A percentile compares a stretch with the other conserved stretches of the same genome.
These are phyloP conservation scores for Phaeosphaeria sp. DNA, from an alignment of 2,329 filamentous ascomycete species.

Conservation along the genomic window DNA sequence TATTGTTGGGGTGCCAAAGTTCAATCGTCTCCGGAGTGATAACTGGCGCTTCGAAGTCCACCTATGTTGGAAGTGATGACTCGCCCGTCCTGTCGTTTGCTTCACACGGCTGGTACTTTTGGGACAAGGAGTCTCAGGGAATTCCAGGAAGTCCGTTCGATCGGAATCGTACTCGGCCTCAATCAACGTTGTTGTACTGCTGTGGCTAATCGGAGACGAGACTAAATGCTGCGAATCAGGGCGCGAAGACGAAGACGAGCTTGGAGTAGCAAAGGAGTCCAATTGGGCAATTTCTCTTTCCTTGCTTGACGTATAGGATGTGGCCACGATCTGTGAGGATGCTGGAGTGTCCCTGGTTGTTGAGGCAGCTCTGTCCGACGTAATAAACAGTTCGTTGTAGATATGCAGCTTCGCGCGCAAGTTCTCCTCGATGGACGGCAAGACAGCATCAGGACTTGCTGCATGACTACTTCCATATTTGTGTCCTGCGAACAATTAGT, in stretches of 20 bases:
- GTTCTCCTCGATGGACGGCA: not conserved
- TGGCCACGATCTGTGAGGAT: not conserved
- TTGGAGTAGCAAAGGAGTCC: not conserved
- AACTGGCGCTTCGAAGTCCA: not conserved
- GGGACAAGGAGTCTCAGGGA: not conserved
- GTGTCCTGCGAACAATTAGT: not conserved
- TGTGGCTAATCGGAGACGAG: not conserved
- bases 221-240: not conserved
- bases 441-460: not conserved
- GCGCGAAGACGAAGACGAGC: not conserved
- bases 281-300: not conserved
- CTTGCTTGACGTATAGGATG: not conserved
- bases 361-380: not conserved
- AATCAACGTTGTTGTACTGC: not conserved
- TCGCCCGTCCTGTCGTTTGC: not conserved
- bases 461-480: not conserved
- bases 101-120: not conserved
- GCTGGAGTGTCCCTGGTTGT: not conserved
- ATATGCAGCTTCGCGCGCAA: not conserved
- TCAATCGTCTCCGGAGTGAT: not conserved
- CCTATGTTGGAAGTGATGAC: not conserved
- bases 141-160: constrained; percentile 1
- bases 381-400: not conserved
- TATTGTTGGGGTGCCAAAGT: not conserved
- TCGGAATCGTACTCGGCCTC: not conserved